Conservation (phyloP, 108 stramenopile genomes). For the Cyclotella kingstonii region DNA sequence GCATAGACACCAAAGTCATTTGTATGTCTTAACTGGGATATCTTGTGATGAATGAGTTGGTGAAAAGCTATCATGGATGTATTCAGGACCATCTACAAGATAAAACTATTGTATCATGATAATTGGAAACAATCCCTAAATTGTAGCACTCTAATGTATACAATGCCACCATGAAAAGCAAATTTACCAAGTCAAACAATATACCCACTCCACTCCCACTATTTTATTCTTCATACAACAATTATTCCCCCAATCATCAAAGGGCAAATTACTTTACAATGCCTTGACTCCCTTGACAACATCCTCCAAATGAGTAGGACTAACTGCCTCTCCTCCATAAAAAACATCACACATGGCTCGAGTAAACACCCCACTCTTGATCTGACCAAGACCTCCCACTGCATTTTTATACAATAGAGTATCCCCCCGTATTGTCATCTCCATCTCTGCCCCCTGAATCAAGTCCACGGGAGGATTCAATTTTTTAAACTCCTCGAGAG, state of each 20-base stretch:
- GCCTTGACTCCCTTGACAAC: constrained; percentile 67
- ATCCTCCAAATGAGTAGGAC: constrained; percentile 65
- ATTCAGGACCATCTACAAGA: no score
- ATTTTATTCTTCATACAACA: background rate
- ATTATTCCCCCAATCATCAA: no score
- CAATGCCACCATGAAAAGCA: no score
- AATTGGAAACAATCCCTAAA: no score
- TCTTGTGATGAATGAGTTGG: no score
- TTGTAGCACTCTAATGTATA: no score
- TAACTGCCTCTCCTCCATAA: constrained; percentile 77
- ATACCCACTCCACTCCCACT: background rate
- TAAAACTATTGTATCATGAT: no score
- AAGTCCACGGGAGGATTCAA: constrained; percentile 82
- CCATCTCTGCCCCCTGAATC: constrained; percentile 82
- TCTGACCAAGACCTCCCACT: constrained; percentile 70
- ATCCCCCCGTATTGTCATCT: constrained; percentile 88
- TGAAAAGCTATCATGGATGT: no score
- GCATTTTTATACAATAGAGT: constrained; percentile 78
- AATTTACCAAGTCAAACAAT: background rate
- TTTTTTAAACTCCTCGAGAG: constrained; percentile 82
- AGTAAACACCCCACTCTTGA: constrained; percentile 70
- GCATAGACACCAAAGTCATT: no score
- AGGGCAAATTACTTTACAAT: constrained; percentile 37
- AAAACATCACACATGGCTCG: constrained; percentile 85
- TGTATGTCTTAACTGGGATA: no score